phyloP scores from a whole-genome alignment of 208 protist species.

The Trypanosoma vivax region DNA sequence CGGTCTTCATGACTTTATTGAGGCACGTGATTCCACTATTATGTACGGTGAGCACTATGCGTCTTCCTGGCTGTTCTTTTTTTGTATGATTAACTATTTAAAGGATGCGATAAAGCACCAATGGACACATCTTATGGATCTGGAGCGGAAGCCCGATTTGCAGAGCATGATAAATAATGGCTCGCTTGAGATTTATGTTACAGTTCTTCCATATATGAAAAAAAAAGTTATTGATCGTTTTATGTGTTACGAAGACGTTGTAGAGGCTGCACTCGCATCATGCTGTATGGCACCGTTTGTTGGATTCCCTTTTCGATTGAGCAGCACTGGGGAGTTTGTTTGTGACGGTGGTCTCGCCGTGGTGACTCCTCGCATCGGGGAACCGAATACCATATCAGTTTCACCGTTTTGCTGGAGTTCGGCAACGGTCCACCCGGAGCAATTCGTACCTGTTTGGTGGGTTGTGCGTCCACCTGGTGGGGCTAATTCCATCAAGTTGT shows the following conservation, averaged over 20 bases:
- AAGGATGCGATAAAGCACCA: slow-evolving; percentile 31
- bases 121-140: slow-evolving; percentile 23
- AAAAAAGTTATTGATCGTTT: slow-evolving; percentile 36
- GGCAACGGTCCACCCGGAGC: slow-evolving; percentile 49
- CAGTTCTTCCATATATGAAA: slow-evolving; percentile 47
- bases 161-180: slow-evolving; percentile 30
- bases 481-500: slow-evolving; percentile 48
- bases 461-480: slow-evolving; percentile 41
- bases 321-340: slow-evolving; percentile 60
- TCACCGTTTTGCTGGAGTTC: slow-evolving; percentile 78
- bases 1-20: slow-evolving; percentile 33
- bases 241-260: slow-evolving; percentile 32
- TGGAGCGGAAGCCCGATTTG: slow-evolving; percentile 31
- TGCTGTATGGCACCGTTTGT: slow-evolving; percentile 71
- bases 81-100: slow-evolving; percentile 43
- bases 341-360: slow-evolving; percentile 60
- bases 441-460: slow-evolving; percentile 77
- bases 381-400: slow-evolving; percentile 55
- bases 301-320: slow-evolving; percentile 58
- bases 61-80: slow-evolving; percentile 34
- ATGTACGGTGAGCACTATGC: slow-evolving; percentile 36
- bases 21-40: slow-evolving; percentile 31
- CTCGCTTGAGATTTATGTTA: slow-evolving; percentile 63
- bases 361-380: slow-evolving; percentile 57
- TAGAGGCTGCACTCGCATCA: slow-evolving; percentile 49